Evolutionary conservation across 495 filamentous ascomycete genomes (phyloP), one percentile per base, ranked within the genome.

Genomic region (Aspergillus conjunctus): DNA sequence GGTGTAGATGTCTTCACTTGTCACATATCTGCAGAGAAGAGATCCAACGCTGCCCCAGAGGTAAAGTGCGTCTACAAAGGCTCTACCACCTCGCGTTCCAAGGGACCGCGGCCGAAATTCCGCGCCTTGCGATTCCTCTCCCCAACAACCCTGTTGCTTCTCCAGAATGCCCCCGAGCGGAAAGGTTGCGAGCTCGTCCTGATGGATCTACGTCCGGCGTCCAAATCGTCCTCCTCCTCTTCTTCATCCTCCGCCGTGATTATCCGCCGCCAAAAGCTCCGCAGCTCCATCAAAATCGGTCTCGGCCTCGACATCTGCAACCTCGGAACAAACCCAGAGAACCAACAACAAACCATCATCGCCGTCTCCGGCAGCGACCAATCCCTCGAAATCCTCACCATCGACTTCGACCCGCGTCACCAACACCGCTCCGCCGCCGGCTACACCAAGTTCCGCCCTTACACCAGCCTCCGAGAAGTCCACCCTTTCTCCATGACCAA

Each of bases 401-500:
- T 96, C 39, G 86, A 94, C 46, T 83, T 80, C 58, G 65, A 72
- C 54, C 73, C 71, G 3, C 64, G 62, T 33, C 79, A 81, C 30
- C 54, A 54, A 15, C 54, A 52, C 37, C 54, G 44, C 53, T 20
- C 52, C 41, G 20, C 21, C 17, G 41, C 55, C 12, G 79, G 83
- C 44, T 85, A 83, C 39, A 72, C 87, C 43, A 77, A 82, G 33
- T 81, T 95, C 64, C 77, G 77, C 55, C 73, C 79, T 0, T 88
- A 91, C 70, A 78, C 83, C 14, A 85, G 83, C 32, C 74, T 94
- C 56, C 84, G 82, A 55, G 77, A 87, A 20, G 92, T 92, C 15
- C 94, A 97, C 70, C 85, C 89, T 1, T 83, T 88, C 49, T 87
- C 91, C 60, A 95, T 97, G 71, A 97, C 93, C 5, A 89, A 87